These are phyloP conservation scores for Histomonas meleagridis DNA, from an alignment of 208 protist genomes.

Conservation along the genomic window DNA sequence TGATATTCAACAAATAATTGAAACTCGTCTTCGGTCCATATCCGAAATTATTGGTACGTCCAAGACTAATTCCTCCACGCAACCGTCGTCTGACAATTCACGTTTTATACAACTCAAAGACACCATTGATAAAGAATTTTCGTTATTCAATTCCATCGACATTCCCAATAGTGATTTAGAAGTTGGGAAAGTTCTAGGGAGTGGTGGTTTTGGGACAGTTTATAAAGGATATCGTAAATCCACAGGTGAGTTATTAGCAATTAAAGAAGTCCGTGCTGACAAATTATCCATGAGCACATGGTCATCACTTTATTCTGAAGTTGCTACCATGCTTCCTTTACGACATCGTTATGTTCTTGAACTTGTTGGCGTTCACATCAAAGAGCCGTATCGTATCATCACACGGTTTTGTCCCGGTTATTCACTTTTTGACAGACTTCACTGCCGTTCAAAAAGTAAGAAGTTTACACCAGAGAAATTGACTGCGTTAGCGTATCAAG, in stretches of 20 bases:
- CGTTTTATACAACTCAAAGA: neutral
- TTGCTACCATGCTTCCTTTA: neutral
- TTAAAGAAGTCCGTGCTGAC: conserved; percentile 31
- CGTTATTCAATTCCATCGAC: neutral
- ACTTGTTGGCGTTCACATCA: conserved; percentile 19
- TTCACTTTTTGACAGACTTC: neutral
- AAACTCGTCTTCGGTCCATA: neutral
- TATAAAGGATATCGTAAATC: neutral
- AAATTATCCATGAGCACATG: conserved; percentile 3
- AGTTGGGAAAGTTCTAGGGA: neutral
- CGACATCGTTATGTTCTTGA: neutral
- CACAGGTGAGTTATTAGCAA: neutral
- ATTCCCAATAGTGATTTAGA: neutral
- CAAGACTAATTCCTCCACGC: neutral
- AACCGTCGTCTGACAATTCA: neutral
- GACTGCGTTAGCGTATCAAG: conserved; percentile 25
- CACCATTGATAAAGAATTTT: neutral
- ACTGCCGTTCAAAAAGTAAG: neutral
- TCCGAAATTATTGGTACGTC: neutral
- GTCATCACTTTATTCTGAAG: conserved; percentile 16
- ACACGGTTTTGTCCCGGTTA: conserved; percentile 12
- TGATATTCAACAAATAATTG: conserved; percentile 16
- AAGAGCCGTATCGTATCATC: conserved; percentile 35
- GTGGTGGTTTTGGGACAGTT: conserved; percentile 6
- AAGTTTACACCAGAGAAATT: neutral